Base-by-base conservation (phyloP, 257 asterid species). In the Plantago elongata region DNA sequence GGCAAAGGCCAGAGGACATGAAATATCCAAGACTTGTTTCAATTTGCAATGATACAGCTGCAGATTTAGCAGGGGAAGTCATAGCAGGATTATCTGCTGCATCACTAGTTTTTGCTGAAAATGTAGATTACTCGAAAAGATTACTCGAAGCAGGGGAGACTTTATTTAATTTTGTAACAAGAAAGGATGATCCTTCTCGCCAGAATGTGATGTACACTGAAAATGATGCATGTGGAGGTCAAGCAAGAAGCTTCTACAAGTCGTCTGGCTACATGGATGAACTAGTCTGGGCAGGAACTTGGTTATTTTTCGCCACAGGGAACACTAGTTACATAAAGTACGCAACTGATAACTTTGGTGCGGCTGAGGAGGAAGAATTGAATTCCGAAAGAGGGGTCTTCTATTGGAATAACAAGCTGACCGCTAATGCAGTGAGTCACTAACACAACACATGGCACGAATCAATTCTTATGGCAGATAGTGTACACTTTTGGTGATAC, bases 1-100 rank as follows among this genome's bases (percentile, higher is more conserved):
- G 92, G 88, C 86, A 84, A 74, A 81, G 81, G 64, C 77, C 88
- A 5, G 88, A 84, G 60, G 82, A 84, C 43, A 81, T 84, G 83
- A 75, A 0, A 18, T 81, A 84, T 50, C 47, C 64, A 3, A 73
- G 88, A 75, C 78, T 62, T 14, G 77, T 81, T 68, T 81, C 84
- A 15, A 66, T 61, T 45, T 84, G 84, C 66, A 77, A 78, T 13
- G 66, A 60, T 9, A 62, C 66, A 49, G 84, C 86, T 10, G 75
- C 83, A 48, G 88, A 84, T n/a, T 73, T 81, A 52, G 88, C 79
- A 37, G 92, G 88, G 18, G 92, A 84, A 68, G 54, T 79, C 52
- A 79, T 77, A 12, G 84, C 92, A 18, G 88, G 75, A 66, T 47
- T 84, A 81, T 72, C 88, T 1, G 83, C 86, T 30, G 86, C 89